Evolutionary conservation across 2,329 filamentous ascomycete species (phyloP).

Genomic region (Cordyceps militaris): DNA sequence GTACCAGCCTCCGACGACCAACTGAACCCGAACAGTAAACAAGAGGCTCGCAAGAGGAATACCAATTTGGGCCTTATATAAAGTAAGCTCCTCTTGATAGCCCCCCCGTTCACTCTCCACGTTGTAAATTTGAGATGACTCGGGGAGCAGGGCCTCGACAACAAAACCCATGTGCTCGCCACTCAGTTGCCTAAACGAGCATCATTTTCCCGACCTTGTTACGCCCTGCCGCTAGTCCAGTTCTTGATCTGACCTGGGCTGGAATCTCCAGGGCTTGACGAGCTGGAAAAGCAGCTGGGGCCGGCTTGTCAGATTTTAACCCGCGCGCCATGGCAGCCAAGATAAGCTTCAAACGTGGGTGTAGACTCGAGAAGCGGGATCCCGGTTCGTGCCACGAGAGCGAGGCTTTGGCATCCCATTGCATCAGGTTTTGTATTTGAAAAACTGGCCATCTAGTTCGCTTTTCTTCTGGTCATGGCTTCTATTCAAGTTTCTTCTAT

Average conservation of each 20-base stretch:
- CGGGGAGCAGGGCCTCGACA: too few relatives aligned
- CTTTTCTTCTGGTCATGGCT: neutral
- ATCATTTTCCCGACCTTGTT: neutral
- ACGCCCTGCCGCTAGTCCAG: neutral
- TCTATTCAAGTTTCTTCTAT: neutral
- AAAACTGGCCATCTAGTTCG: neutral
- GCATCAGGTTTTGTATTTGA: neutral
- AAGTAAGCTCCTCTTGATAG: neutral
- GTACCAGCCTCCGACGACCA: neutral
- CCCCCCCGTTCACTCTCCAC: neutral
- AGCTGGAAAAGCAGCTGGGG: neutral
- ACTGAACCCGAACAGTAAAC: neutral
- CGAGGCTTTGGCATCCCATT: neutral
- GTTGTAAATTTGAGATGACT: neutral
- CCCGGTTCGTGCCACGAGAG: neutral
- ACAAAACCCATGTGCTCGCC: neutral
- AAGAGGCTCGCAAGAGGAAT: neutral
- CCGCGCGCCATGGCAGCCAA: neutral
- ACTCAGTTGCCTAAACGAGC: neutral
- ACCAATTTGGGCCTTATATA: neutral
- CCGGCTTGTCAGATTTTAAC: slow-evolving; percentile 2
- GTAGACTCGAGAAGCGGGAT: neutral
- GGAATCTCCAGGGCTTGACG: neutral
- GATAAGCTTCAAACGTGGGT: slow-evolving; percentile 1
- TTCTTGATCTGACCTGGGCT: neutral